phyloP scores from a whole-genome alignment of 495 filamentous ascomycete genomes.

The Stereocaulon alpinum region DNA sequence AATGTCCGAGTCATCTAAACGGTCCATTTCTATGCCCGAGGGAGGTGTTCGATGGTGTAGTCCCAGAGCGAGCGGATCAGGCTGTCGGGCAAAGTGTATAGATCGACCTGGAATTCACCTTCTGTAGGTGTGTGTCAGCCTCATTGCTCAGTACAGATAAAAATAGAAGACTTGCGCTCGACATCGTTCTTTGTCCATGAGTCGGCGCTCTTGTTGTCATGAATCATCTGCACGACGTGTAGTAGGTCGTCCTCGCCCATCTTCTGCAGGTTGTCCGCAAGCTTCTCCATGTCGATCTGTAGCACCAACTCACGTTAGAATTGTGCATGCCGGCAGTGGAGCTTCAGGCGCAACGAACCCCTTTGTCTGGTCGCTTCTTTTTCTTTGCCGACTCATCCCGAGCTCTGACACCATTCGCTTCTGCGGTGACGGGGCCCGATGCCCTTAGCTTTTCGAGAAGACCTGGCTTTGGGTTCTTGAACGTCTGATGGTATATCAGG shows the following conservation, averaged over 20 bases:
- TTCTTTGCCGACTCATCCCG: constrained; percentile 58
- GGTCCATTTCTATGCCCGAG: neutral
- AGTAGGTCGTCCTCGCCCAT: constrained; percentile 82
- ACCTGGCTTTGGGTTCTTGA: constrained; percentile 84
- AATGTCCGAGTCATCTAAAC: no score
- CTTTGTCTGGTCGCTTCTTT: constrained; percentile 64
- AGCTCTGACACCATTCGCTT: constrained; percentile 52
- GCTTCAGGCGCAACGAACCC: constrained; percentile 32
- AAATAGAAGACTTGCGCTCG: constrained; percentile 53
- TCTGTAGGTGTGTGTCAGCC: constrained; percentile 37
- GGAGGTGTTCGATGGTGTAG: constrained; percentile 44
- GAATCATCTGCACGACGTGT: constrained; percentile 92
- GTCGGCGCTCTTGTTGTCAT: constrained; percentile 84
- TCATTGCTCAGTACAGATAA: neutral
- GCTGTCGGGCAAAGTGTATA: constrained; percentile 83
- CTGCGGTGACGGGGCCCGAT: constrained; percentile 73
- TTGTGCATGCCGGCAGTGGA: neutral
- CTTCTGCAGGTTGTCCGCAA: constrained; percentile 84
- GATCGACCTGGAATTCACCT: constrained; percentile 96
- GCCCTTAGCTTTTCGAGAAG: constrained; percentile 64
- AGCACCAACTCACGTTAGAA: constrained; percentile 16
- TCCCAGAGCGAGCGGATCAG: constrained; percentile 88
- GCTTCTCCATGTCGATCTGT: constrained; percentile 85
- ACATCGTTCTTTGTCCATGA: constrained; percentile 97
- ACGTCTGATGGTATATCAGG: constrained; percentile 41